phyloP scores from a whole-genome alignment of 1,284 basidiomycete species.

The Rhodotorula sp. region DNA sequence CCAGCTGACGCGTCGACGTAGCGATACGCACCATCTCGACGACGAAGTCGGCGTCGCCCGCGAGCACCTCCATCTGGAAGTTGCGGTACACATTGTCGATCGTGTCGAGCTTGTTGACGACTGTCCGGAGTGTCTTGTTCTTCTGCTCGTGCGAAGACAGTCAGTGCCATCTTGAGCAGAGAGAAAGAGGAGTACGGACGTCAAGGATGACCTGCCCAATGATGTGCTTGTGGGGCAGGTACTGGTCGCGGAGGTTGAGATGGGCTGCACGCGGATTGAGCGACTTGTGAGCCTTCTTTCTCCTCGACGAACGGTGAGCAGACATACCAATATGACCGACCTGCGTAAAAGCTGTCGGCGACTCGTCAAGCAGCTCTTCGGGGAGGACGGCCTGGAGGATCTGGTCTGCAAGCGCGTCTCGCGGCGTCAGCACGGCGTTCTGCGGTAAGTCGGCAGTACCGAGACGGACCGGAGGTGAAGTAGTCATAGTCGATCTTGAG shows the following conservation, averaged over 20 bases:
- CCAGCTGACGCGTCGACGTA: neutral
- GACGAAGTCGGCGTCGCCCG: constrained; percentile 80
- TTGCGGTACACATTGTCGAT: constrained; percentile 88
- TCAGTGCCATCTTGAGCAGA: neutral
- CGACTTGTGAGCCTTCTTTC: neutral
- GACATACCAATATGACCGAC: constrained; percentile 82
- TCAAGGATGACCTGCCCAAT: constrained; percentile 92
- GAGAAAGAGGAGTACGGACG: constrained; percentile 57
- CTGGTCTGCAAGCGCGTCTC: constrained; percentile 64
- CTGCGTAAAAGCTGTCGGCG: constrained; percentile 82
- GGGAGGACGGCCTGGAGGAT: constrained; percentile 79
- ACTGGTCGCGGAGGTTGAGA: constrained; percentile 86
- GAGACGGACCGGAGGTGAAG: constrained; percentile 70
- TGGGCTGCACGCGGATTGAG: constrained; percentile 57
- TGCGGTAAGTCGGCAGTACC: rapidly evolving
- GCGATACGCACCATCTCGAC: constrained; percentile 71
- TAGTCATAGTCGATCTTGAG: constrained; percentile 76
- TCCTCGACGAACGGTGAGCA: constrained; percentile 52
- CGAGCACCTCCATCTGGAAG: constrained; percentile 96
- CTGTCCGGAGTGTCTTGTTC: constrained; percentile 75
- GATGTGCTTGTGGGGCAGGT: constrained; percentile 83
- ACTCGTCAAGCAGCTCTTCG: constrained; percentile 68
- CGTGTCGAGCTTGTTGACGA: constrained; percentile 91
- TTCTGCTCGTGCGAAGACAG: constrained; percentile 60
- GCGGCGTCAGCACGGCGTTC: neutral